Evolutionary conservation across 2,329 filamentous ascomycete species (phyloP).

Genomic region (Cytospora piceicola): DNA sequence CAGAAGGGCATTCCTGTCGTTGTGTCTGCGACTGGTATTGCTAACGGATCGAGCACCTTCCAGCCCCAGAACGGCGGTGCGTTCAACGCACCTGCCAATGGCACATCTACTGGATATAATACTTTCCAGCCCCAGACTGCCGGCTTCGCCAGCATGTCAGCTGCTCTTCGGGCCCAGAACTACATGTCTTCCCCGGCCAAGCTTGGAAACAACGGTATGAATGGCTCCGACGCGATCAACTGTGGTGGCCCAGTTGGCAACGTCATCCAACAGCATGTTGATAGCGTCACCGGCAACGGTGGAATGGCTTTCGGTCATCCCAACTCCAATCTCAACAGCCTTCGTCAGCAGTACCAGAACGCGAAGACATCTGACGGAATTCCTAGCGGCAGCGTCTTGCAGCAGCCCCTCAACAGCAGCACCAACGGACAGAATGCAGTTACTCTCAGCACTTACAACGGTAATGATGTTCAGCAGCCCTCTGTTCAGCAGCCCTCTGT

Average conservation of each 20-base stretch:
- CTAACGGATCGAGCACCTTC: neutral
- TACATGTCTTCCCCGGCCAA: neutral
- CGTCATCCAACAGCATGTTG: neutral
- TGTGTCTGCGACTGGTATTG: neutral
- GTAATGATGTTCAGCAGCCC: neutral
- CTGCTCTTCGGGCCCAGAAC: neutral
- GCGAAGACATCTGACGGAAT: neutral
- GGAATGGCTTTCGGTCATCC: neutral
- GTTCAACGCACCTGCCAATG: neutral
- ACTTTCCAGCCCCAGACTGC: constrained; percentile 14
- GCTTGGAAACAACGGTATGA: constrained; percentile 1
- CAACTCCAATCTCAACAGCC: neutral
- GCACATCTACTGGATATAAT: neutral
- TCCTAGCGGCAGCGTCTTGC: neutral
- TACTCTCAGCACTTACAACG: neutral
- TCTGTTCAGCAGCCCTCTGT: neutral
- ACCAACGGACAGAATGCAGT: neutral
- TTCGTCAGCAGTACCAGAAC: neutral
- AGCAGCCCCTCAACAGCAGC: neutral
- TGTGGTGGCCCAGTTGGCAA: neutral
- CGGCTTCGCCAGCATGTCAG: neutral
- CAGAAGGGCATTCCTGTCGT: neutral
- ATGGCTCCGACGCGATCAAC: neutral
- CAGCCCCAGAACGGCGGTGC: neutral
- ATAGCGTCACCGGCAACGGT: neutral